Conservation (phyloP, 2,329 filamentous ascomycete genomes). For the Phaeoacremonium minimum region DNA sequence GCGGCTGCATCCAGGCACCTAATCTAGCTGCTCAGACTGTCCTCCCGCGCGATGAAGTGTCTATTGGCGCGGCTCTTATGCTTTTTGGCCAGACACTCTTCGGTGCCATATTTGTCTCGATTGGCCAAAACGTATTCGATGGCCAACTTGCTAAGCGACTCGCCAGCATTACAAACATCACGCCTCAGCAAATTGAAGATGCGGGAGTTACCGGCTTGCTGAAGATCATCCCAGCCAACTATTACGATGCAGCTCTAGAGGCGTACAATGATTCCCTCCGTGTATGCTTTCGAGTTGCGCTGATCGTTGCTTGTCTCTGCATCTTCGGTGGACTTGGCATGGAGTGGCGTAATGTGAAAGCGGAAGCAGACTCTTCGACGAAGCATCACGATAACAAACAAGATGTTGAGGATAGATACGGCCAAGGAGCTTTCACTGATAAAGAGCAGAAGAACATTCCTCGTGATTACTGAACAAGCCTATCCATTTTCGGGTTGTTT, state of each 20-base stretch:
- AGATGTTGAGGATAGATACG: background rate
- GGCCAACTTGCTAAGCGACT: slow-evolving; percentile 4
- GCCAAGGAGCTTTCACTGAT: too few species aligned
- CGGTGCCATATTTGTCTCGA: slow-evolving; percentile 12
- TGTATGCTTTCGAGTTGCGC: background rate
- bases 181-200: background rate
- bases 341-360: background rate
- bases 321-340: background rate
- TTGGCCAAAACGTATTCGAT: slow-evolving; percentile 14
- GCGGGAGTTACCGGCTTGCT: background rate
- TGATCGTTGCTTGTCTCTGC: slow-evolving; percentile 1
- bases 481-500: too few species aligned
- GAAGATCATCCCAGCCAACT: background rate
- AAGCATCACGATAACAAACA: background rate
- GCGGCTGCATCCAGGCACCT: slow-evolving; percentile 11
- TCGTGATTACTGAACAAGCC: too few species aligned
- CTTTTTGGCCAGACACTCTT: slow-evolving; percentile 13
- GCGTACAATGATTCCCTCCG: background rate
- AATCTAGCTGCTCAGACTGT: slow-evolving; percentile 15
- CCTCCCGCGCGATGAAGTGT: slow-evolving; percentile 12
- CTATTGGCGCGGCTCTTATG: slow-evolving; percentile 15
- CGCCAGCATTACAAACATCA: background rate
- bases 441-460: too few species aligned
- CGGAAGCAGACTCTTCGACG: background rate
- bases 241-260: background rate